Base-by-base conservation (phyloP, 176 grass and related monocot genomes). In the Metroxylon sagu region DNA sequence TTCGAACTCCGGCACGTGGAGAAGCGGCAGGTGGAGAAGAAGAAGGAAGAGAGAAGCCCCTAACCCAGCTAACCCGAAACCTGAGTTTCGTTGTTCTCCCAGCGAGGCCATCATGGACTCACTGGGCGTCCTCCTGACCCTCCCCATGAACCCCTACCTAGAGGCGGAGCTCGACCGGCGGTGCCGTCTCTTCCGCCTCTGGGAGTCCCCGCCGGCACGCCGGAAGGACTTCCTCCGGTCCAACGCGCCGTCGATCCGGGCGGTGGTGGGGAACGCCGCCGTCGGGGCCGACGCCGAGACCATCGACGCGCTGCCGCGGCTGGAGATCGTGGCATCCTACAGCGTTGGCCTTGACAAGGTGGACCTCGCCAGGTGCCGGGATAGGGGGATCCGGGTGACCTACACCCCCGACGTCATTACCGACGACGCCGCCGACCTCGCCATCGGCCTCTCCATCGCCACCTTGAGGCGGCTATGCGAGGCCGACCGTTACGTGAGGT, bases 361-460 rank as follows among this genome's bases (percentile, higher is more conserved):
- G 28, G 87, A 97, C 74, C 82, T 97, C 55, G 78, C 55, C 59
- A 75, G 54, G 72, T 97, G 92, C 84, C 75, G 69, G 50, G 73
- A 72, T 21, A 79, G 84, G 4, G 84, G 93, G 28, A 80, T 97
- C 35, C 73, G 75, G 66, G 93, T 97, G 48, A 91, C 87, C 30
- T 91, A 85, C 54, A 97, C 93, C 31, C 93, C 93, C 73, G 93
- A 91, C 74, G 93, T 97, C 19, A 79, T 97, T 65, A 97, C 93
- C 54, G 87, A 97, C 49, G 93, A 97, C 66, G 93, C 91, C 39
- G 87, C 93, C 4, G 92, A 97, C 65, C 78, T 97, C 53, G 84
- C 92, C 19, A 75, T 97, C n/a, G 92, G 81, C 0, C 86, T 97
- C 58, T 66, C 87, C 70, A 85, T 97, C 59, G 78, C 78, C 61